These are phyloP conservation scores for Cystobasidium ongulense DNA, from an alignment of 768 basidiomycete species.

Conservation along the genomic window DNA sequence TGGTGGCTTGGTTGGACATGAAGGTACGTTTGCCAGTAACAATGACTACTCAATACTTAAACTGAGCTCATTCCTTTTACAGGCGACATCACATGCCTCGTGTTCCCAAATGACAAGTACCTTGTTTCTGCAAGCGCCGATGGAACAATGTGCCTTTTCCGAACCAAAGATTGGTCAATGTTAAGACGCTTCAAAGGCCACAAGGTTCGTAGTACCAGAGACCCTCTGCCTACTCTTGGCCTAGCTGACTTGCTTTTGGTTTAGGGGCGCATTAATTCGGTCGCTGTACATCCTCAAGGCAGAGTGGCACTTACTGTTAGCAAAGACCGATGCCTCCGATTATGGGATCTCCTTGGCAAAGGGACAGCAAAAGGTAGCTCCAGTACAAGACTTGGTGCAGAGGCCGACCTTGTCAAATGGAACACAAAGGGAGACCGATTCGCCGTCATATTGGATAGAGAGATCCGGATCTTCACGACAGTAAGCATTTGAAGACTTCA, in stretches of 20 bases:
- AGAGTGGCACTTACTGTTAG: constrained; percentile 87
- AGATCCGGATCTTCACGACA: constrained; percentile 73
- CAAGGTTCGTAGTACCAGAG: constrained; percentile 47
- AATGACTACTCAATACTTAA: background rate
- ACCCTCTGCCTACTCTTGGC: background rate
- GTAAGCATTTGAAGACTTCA: constrained; percentile 47
- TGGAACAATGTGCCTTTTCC: constrained; percentile 79
- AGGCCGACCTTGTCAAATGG: constrained; percentile 90
- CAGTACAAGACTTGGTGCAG: constrained; percentile 83
- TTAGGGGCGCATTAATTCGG: constrained; percentile 68
- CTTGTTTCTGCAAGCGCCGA: constrained; percentile 88
- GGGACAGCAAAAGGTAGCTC: constrained; percentile 47
- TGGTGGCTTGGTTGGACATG: constrained; percentile 78
- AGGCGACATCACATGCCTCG: constrained; percentile 86
- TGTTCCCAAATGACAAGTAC: constrained; percentile 79
- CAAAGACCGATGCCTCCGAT: constrained; percentile 74
- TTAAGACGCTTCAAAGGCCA: constrained; percentile 83
- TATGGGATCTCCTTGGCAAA: constrained; percentile 94
- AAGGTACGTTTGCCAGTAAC: constrained; percentile 6
- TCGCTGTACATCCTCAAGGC: constrained; percentile 86
- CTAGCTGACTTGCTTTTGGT: background rate
- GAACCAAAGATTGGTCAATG: constrained; percentile 86
- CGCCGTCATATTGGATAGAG: constrained; percentile 65
- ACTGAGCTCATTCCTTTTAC: constrained; percentile 14
- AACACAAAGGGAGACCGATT: constrained; percentile 68